Conservation (phyloP, 1,284 basidiomycete genomes). For the Heimioporus retisporus region DNA sequence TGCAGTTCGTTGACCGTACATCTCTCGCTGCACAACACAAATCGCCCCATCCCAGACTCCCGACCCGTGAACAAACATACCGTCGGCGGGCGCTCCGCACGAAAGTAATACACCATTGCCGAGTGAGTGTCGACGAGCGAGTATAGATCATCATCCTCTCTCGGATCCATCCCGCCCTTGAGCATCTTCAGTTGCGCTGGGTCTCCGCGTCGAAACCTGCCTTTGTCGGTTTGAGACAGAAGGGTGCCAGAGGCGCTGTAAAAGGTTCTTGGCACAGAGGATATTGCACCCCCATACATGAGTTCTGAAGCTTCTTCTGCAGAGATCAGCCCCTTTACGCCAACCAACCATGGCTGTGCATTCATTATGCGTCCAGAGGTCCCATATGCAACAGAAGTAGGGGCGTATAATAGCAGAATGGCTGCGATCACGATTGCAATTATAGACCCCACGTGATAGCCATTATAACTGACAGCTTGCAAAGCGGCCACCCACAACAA, state of each 20-base stretch:
- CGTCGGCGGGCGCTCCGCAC: background rate
- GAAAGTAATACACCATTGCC: background rate
- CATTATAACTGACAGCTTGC: too few relatives aligned
- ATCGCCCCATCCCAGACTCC: background rate
- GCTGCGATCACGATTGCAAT: slow-evolving; percentile 9
- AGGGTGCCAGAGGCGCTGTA: slow-evolving; percentile 37
- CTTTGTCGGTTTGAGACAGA: slow-evolving; percentile 17
- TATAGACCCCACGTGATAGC: background rate
- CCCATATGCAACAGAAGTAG: slow-evolving; percentile 26
- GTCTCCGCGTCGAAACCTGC: slow-evolving; percentile 30
- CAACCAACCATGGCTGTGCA: background rate
- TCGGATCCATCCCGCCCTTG: background rate
- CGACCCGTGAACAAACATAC: background rate
- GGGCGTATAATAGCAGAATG: slow-evolving; percentile 27
- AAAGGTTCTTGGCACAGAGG: slow-evolving; percentile 20
- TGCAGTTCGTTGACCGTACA: background rate
- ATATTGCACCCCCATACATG: slow-evolving; percentile 30
- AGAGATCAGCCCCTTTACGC: slow-evolving; percentile 6
- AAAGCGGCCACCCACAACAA: background rate
- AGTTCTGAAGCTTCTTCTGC: slow-evolving; percentile 27
- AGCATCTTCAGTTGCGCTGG: slow-evolving; percentile 15
- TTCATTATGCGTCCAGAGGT: slow-evolving; percentile 30
- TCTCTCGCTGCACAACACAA: background rate
- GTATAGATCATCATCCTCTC: background rate
- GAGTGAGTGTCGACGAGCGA: background rate